Evolutionary conservation across 106 monocot species (phyloP), one percentile per base, ranked within the genome.

Genomic region (Dendrobium officinale): DNA sequence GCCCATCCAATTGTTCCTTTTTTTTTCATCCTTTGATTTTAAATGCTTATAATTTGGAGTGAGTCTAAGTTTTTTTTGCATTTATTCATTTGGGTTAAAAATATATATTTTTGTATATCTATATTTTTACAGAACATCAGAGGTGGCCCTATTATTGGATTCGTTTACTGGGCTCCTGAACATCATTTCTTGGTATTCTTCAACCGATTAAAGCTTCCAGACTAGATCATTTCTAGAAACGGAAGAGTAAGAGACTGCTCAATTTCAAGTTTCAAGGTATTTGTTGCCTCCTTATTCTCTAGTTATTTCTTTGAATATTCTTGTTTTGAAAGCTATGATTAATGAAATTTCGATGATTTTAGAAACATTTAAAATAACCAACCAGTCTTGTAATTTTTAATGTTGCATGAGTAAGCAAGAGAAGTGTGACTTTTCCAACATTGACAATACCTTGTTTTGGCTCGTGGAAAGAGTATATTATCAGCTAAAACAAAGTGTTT

Each of bases 101-200:
- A 40, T 72, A 44, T 16, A 56, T 15, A 54, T 54, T 3, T 56
- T 19, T 56, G 19, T 61, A n/a, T 22, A 61, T 61, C 61, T 11
- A 37, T 70, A 0, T 76, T 79, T 82, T 80, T 84, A 79, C 87
- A 94, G 95, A 86, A 85, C 80, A 88, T 95, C 77, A 94, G 84
- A 80, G 88, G 85, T 10, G 95, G 90, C 7, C 97, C 98, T 44
- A 91, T 95, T 55, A 89, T 98, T 77, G 98, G 89, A 67, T 98
- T 98, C 84, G 89, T 98, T 77, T 98, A 98, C 78, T 94, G 89
- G 95, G 89, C 90, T 45, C 88, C 97, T 26, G 91, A 89, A 27
- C 88, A 86, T 77, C 92, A 91, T 79, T 86, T 92, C 78, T 86
- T 95, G 79, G 84, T 90, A 43, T 95, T 95, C 80, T 98, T 89